Conservation (phyloP, 805 yeast genomes). For the Kurtzmaniella fragi region DNA sequence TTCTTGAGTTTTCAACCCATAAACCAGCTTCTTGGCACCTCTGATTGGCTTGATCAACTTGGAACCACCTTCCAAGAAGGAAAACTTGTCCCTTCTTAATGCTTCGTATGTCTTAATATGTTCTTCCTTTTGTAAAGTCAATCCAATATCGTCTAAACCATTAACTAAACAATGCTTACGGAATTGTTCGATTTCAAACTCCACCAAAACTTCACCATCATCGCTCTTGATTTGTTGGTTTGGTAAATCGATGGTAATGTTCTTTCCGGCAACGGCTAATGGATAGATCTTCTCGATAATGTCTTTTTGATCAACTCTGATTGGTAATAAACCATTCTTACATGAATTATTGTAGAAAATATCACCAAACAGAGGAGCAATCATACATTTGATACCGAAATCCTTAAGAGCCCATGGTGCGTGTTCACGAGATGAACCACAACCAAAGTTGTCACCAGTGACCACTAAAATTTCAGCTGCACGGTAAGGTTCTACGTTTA, state of each 20-base stretch:
- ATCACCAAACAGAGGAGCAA: constrained; percentile 98
- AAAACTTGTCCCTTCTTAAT: constrained; percentile 70
- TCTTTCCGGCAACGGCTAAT: constrained; percentile 66
- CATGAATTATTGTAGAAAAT: constrained; percentile 96
- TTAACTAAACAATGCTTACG: constrained; percentile 92
- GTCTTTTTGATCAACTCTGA: constrained; percentile 76
- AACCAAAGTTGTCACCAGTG: constrained; percentile 96
- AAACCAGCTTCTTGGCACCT: constrained; percentile 65
- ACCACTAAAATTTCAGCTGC: constrained; percentile 79
- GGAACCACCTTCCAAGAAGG: constrained; percentile 91
- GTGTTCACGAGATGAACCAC: constrained; percentile 98
- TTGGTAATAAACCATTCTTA: constrained; percentile 92
- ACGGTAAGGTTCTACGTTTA: constrained; percentile 81
- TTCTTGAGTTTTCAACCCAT: constrained; percentile 67
- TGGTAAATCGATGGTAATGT: constrained; percentile 78
- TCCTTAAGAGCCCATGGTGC: constrained; percentile 99
- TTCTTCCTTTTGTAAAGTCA: constrained; percentile 86
- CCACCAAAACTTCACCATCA: constrained; percentile 57
- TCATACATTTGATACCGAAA: constrained; percentile 91
- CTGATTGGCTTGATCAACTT: constrained; percentile 57
- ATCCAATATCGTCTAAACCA: constrained; percentile 95
- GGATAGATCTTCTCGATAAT: constrained; percentile 74
- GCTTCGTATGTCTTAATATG: constrained; percentile 71
- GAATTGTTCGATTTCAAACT: constrained; percentile 84
- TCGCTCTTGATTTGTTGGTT: constrained; percentile 75